Conservation (phyloP, 257 asterid species). For the Catharanthus roseus region DNA sequence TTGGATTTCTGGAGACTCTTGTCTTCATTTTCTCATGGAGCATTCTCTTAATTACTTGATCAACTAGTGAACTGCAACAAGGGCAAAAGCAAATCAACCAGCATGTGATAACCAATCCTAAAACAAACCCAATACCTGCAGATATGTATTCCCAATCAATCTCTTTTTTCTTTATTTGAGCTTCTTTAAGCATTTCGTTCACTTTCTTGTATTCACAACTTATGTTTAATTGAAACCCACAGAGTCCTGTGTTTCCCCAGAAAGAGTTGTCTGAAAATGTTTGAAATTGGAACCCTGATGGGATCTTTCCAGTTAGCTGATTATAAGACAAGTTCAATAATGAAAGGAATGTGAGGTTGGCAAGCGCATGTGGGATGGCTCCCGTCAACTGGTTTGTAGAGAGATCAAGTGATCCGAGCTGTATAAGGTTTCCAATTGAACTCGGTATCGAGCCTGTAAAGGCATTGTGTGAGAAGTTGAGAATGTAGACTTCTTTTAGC, state of each 20-base stretch:
- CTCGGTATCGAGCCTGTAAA: slow-evolving; percentile 43
- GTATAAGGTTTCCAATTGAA: slow-evolving; percentile 42
- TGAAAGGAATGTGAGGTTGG: slow-evolving; percentile 39
- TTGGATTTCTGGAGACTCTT: no score
- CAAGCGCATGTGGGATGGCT: slow-evolving; percentile 35
- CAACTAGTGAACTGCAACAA: no score
- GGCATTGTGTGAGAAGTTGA: slow-evolving; percentile 50
- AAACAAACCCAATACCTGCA: no score
- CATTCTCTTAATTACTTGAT: no score
- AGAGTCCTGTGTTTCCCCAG: slow-evolving; percentile 39
- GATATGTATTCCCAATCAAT: no score
- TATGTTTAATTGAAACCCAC: slow-evolving; percentile 37
- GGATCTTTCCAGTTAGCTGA: slow-evolving; percentile 35
- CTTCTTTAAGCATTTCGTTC: no score
- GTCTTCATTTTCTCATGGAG: no score
- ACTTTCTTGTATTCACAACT: slow-evolving; percentile 11
- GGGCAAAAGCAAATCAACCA: no score
- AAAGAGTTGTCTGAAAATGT: slow-evolving; percentile 16
- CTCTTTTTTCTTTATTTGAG: no score
- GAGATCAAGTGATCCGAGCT: slow-evolving; percentile 53
- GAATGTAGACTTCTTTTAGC: slow-evolving; percentile 41
- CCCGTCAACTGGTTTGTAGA: slow-evolving; percentile 38
- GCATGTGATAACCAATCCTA: no score
- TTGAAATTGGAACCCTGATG: slow-evolving; percentile 30
- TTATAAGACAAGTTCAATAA: slow-evolving; percentile 44